phyloP scores from a whole-genome alignment of 2,329 filamentous ascomycete species.

The Fusarium agapanthi region DNA sequence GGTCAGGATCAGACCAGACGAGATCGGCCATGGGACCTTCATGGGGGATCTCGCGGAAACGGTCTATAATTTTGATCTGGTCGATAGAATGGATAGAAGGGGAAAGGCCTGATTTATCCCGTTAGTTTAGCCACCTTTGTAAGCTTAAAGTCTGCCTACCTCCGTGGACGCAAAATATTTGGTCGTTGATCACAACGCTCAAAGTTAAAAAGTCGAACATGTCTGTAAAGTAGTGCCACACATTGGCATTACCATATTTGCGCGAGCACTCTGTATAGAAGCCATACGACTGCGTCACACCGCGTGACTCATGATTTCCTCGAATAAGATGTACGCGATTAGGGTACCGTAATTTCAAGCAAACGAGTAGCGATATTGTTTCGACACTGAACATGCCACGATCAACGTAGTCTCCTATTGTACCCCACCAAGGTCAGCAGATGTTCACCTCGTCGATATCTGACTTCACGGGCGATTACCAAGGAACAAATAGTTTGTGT shows the following conservation, averaged over 20 bases:
- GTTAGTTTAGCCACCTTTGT: not conserved
- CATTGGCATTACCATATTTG: slow-evolving; percentile 98
- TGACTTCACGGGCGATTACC: slow-evolving; percentile 60
- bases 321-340: slow-evolving; percentile 95
- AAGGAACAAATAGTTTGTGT: slow-evolving; percentile 98
- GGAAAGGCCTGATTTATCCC: slow-evolving; percentile 67
- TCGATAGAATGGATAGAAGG: slow-evolving; percentile 97
- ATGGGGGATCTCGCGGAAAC: slow-evolving; percentile 97
- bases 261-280: slow-evolving; percentile 98
- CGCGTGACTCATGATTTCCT: slow-evolving; percentile 96
- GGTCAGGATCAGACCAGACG: slow-evolving; percentile 97
- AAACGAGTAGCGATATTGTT: slow-evolving; percentile 97
- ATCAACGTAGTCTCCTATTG: slow-evolving; percentile 92
- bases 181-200: slow-evolving; percentile 97
- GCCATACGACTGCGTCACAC: slow-evolving; percentile 97
- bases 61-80: slow-evolving; percentile 99
- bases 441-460: not conserved
- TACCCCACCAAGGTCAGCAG: slow-evolving; percentile 15
- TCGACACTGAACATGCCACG: slow-evolving; percentile 98
- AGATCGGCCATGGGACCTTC: slow-evolving; percentile 99
- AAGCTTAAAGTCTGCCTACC: slow-evolving; percentile 54
- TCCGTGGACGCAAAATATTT: slow-evolving; percentile 99
- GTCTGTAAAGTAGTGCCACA: slow-evolving; percentile 99
- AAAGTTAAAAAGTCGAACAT: slow-evolving; percentile 99
- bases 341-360: slow-evolving; percentile 95